These are phyloP conservation scores for Coelastrella sp. DNA, from an alignment of 139 green algal genomes.

Conservation along the genomic window DNA sequence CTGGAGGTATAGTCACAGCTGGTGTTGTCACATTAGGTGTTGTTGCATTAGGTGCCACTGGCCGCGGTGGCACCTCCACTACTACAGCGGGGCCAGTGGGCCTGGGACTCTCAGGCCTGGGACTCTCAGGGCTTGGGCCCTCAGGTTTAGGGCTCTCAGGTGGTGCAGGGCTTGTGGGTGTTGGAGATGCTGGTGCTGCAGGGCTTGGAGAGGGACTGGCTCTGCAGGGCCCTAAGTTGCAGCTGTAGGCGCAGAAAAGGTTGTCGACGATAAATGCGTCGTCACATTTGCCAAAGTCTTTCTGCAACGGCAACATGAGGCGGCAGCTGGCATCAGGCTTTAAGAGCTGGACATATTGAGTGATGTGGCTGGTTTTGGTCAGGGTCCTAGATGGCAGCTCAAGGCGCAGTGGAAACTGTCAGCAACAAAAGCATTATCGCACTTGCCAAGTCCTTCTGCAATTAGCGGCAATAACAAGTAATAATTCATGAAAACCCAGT, in stretches of 20 bases:
- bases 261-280: conserved; percentile 38
- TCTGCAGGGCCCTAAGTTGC: conserved; percentile 41
- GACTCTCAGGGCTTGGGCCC: neutral
- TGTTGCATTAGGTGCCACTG: neutral
- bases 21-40: neutral
- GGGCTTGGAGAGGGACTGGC: neutral
- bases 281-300: conserved; percentile 61
- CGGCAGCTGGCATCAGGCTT: neutral
- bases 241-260: conserved; percentile 58
- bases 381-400: conserved; percentile 54
- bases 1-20: neutral
- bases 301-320: conserved; percentile 17
- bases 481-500: too few species aligned
- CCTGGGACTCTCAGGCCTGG: neutral
- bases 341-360: too few species aligned
- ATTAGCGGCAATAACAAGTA: too few species aligned
- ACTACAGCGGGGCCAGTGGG: conserved; percentile 57
- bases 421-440: conserved; percentile 43
- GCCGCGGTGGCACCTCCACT: conserved; percentile 20
- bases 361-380: too few species aligned
- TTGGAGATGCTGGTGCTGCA: neutral
- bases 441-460: conserved; percentile 63
- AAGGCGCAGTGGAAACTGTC: conserved; percentile 48
- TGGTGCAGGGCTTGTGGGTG: neutral
- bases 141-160: neutral